Evolutionary conservation across 1,284 basidiomycete species (phyloP), one percentile per base, ranked within the genome.

Genomic region (Ganoderma resinaceum): DNA sequence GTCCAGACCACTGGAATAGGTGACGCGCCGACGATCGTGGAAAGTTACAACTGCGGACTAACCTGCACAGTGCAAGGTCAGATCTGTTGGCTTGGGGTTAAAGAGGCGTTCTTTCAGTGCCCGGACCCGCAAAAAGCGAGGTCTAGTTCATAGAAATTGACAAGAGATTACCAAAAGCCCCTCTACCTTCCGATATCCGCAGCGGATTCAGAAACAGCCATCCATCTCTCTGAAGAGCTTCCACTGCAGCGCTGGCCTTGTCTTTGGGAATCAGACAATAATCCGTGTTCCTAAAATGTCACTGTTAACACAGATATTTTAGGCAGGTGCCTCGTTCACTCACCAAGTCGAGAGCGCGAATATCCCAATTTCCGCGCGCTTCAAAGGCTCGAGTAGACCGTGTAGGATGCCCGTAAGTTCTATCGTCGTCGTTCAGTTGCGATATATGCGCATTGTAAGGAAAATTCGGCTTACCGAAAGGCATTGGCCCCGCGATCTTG

Each of bases 291-390:
- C 89, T 91, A 66, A 40, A 18, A 35, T 52, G 1, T n/a, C 6
- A 16, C n/a, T 1, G 49, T 23, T 23, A 58, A 33, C 35, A 23
- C 40, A 1, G 20, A n/a, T 43, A 29, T 33, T n/a, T 55, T 16
- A 31, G 20, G 7, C 43, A 0, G 16, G 14, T 16, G n/a, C 2
- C 16, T n/a, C 29, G 31, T 26, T 16, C 43, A 76, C 82, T 72
- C 72, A 91, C 91, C 89, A 93, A n/a, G 91, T 92, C 12, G 91
- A 92, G 35, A 90, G 71, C 12, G 85, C 87, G 76, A 91, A 93
- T 6, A 93, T 84, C 0, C 85, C 85, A 0, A 92, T 80, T 55
- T 80, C 78, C 7, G 85, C 87, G 23, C 79, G 76, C 76, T 87
- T 87, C 61, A 93, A 78, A n/a, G 89, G 87, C 23, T 80, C 79